Evolutionary conservation across 345 rosid species (phyloP).

Genomic region (Turritis glabra): DNA sequence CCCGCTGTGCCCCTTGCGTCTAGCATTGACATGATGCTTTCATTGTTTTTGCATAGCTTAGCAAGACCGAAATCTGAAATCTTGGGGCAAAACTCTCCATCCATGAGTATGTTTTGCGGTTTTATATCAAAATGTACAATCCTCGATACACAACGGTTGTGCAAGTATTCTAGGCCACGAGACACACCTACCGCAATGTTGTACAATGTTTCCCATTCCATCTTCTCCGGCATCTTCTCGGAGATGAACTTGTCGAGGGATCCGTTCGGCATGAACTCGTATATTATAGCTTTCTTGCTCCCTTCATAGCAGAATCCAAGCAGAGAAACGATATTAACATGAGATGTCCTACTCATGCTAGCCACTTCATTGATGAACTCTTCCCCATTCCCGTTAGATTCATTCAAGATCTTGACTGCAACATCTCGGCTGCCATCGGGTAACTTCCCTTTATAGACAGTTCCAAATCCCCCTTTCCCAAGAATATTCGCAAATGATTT

Average conservation of each 20-base stretch:
- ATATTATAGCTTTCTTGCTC: slow-evolving; percentile 41
- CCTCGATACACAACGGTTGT: slow-evolving; percentile 50
- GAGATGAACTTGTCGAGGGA: slow-evolving; percentile 46
- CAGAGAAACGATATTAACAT: slow-evolving; percentile 47
- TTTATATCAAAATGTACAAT: slow-evolving; percentile 58
- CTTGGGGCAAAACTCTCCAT: slow-evolving; percentile 43
- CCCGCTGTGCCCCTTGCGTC: slow-evolving; percentile 50
- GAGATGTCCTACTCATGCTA: slow-evolving; percentile 48
- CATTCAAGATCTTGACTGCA: slow-evolving; percentile 41
- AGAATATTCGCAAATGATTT: slow-evolving; percentile 36
- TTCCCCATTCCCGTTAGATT: slow-evolving; percentile 37
- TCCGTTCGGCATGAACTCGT: slow-evolving; percentile 42
- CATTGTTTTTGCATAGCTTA: slow-evolving; percentile 40
- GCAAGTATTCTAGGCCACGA: slow-evolving; percentile 55
- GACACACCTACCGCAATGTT: slow-evolving; percentile 46
- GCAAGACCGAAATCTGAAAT: slow-evolving; percentile 65
- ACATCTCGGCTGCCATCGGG: slow-evolving; percentile 26
- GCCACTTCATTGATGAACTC: slow-evolving; percentile 43
- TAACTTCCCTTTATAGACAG: slow-evolving; percentile 33
- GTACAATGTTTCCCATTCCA: slow-evolving; percentile 37
- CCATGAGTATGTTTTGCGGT: slow-evolving; percentile 55
- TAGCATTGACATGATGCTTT: slow-evolving; percentile 45
- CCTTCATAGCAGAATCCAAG: slow-evolving; percentile 51
- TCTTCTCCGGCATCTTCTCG: not conserved
- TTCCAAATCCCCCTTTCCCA: slow-evolving; percentile 44